Evolutionary conservation across 805 yeast genomes (phyloP), one percentile per base, ranked within the genome.

Genomic region (Candida nonsorbophila): DNA sequence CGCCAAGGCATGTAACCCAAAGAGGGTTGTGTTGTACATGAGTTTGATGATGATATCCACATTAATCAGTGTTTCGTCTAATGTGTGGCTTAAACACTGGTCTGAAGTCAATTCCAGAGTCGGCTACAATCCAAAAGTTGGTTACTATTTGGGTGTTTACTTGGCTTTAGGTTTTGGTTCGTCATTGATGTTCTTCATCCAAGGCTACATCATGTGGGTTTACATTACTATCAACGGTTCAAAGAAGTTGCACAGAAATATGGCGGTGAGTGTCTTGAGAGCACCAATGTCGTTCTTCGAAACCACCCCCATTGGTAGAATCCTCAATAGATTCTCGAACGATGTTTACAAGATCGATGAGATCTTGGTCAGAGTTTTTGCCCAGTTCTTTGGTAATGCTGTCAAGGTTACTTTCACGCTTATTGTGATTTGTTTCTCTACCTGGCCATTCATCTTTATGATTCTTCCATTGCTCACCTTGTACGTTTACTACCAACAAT

Each of bases 271-370:
- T 31, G 92, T 88, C 9, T 57, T 90, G 36, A 71, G 88, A 41
- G 92, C 96, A 0, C 97, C 97, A 38, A 90, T 88, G 97, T 72
- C 85, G 18, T 88, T 90, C 54, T 88, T 88, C 50, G 97, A 88
- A 57, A 86, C 95, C 2, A 88, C 97, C 0, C 97, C 97, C 32
- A 78, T 87, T 40, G 97, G 97, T 20, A 74, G 97, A 61, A 75
- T 88, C 33, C 64, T 87, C 54, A 88, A 88, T 63, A 69, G 97
- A 53, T 88, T 88, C 53, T 84, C 96, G 3, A 87, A 77, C 53
- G 97, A 88, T 66, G 74, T 88, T 30, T 84, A 84, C 59, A 84
- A 84, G 53, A 77, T 90, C 38, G 97, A 88, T 60, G 95, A 85
- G 50, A 65, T 67, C 16, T 61, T 77, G 38, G 83, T 85, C 8